Base-by-base conservation (phyloP, 305 asterid species). In the Caryopteris hybrid region DNA sequence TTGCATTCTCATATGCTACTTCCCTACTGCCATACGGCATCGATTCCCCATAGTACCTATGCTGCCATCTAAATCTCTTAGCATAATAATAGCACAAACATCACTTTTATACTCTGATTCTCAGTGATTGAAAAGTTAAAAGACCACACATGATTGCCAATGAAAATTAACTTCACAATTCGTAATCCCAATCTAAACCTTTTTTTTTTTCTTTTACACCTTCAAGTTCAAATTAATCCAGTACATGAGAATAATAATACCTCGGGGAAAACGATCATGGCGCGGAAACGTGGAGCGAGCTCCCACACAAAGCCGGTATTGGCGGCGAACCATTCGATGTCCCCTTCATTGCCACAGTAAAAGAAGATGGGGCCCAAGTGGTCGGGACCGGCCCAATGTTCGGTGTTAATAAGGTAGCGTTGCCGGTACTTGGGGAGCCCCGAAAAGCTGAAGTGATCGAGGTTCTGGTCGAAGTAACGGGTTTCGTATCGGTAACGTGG, bases 281-380 rank as follows among this genome's bases (percentile, higher is more conserved):
- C 95, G 53, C 89, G 78, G 59, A 92, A 90, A 63, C 78, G 85
- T 54, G 96, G 97, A 8, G 96, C 97, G 62, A 83, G 58, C 66
- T 90, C 98, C 98, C 96, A 92, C 13, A 90, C 76, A 64, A 92
- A 84, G 62, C 98, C 98, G 7, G 96, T 80, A 61, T 88, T 90
- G 21, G 73, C 87, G 52, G 98, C 96, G 61, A 92, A 92, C 98
- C 97, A 92, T 66, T 88, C 97, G 42, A 92, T 92, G 31, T 90
- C 86, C 10, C 97, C 96, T 83, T 92, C 98, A 20, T 92, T 92
- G 20, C 98, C 97, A 61, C 98, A 90, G 84, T 92, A 92, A 70
- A 90, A 62, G 83, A 92, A 90, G 61, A 92, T 88, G 48, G 98
- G 98, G 6, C 80, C 95, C 63, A 43, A 36, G 0, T 64, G 64